Evolutionary conservation across 2,329 filamentous ascomycete genomes (phyloP).

Genomic region (Pestalotiopsis sp.): DNA sequence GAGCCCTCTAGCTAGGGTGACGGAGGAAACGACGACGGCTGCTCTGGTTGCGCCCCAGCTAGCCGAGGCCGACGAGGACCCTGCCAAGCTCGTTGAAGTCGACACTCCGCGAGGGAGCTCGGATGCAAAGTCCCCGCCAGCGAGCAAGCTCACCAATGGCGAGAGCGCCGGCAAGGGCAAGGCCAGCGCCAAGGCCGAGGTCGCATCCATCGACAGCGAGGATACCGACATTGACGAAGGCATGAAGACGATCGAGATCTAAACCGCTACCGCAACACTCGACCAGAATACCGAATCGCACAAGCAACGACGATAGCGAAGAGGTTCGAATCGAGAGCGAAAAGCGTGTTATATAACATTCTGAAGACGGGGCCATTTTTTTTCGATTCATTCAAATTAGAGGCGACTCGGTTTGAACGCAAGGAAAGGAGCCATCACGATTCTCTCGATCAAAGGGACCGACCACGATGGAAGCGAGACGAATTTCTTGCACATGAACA

Average conservation of each 20-base stretch:
- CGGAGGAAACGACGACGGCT: constrained; percentile 59
- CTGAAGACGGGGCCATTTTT: background rate
- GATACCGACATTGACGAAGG: constrained; percentile 47
- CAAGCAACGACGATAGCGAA: too few relatives aligned
- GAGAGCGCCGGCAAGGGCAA: constrained; percentile 40
- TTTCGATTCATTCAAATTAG: constrained; percentile 11
- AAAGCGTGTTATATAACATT: background rate
- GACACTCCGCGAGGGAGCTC: constrained; percentile 54
- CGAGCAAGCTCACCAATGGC: constrained; percentile 31
- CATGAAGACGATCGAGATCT: constrained; percentile 68
- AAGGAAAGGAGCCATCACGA: background rate
- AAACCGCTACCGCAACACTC: constrained; percentile 20
- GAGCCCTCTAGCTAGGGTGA: constrained; percentile 73
- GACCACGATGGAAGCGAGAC: background rate
- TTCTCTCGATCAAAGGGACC: background rate
- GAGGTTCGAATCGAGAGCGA: background rate
- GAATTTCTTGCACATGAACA: background rate
- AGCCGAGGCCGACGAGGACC: background rate
- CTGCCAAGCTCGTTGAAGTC: constrained; percentile 56
- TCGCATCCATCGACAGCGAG: constrained; percentile 41
- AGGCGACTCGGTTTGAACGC: background rate
- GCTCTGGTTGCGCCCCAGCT: constrained; percentile 28
- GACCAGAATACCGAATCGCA: background rate
- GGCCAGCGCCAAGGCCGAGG: constrained; percentile 33
- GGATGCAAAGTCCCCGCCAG: constrained; percentile 37